These are phyloP conservation scores for Filobasidium uniguttulatum DNA, from an alignment of 1,284 basidiomycete species.

Conservation along the genomic window DNA sequence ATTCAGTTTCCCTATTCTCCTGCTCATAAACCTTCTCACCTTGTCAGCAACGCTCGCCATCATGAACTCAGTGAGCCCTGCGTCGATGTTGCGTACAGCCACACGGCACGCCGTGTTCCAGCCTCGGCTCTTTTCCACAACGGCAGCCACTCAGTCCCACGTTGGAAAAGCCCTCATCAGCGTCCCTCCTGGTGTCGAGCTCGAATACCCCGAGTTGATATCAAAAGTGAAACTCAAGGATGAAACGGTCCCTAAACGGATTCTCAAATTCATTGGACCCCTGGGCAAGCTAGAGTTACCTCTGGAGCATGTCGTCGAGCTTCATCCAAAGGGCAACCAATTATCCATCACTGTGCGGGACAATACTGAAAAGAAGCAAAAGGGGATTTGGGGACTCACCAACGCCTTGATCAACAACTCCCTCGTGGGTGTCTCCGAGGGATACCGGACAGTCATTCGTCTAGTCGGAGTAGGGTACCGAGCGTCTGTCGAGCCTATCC, in stretches of 20 bases:
- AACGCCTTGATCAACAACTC: constrained; percentile 81
- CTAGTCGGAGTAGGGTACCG: constrained; percentile 94
- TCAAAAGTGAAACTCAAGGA: too few relatives aligned
- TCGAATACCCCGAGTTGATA: constrained; percentile 42
- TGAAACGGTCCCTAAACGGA: too few relatives aligned
- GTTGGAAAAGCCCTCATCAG: constrained; percentile 67
- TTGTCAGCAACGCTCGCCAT: too few relatives aligned
- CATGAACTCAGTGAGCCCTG: neutral
- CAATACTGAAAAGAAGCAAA: constrained; percentile 56
- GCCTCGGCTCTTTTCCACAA: constrained; percentile 21
- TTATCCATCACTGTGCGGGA: constrained; percentile 53
- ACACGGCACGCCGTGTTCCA: neutral
- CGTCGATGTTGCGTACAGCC: neutral
- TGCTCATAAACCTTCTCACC: too few relatives aligned
- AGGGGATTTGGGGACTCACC: constrained; percentile 85
- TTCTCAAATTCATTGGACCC: constrained; percentile 51
- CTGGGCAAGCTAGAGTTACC: constrained; percentile 57
- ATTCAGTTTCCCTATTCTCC: too few relatives aligned
- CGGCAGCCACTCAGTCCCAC: constrained; percentile 39
- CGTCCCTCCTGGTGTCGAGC: constrained; percentile 51
- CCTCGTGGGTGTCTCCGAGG: constrained; percentile 73
- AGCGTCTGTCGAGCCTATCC: constrained; percentile 72
- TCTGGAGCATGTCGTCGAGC: constrained; percentile 50
- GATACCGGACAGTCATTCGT: constrained; percentile 67
- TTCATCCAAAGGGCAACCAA: constrained; percentile 17